Percentiles rank a stretch among this genome's conserved stretches.
Evolutionary conservation across 768 basidiomycete genomes (phyloP).

Genomic region (Kwoniella dejecticola): DNA sequence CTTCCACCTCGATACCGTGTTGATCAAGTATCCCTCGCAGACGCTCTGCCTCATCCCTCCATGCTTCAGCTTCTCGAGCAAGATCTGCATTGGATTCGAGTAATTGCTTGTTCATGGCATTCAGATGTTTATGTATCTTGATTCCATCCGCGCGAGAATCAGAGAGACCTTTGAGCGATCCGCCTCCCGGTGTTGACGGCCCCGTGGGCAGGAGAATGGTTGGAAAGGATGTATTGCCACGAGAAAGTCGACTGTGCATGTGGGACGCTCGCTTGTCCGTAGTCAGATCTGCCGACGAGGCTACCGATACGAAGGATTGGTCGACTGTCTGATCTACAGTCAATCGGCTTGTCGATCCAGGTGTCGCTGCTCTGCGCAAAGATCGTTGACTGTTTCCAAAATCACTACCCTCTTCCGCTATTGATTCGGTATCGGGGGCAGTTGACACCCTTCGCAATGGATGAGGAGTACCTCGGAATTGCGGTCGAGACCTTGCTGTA

Average conservation of each 20-base stretch:
- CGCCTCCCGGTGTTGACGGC: conserved; percentile 23
- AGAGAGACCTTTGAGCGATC: conserved; percentile 29
- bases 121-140: conserved; percentile 53
- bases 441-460: conserved; percentile 39
- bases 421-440: conserved; percentile 32
- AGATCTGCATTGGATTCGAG: conserved; percentile 47
- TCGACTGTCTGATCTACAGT: conserved; percentile 27
- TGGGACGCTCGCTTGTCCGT: conserved; percentile 44
- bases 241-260: conserved; percentile 20
- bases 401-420: conserved; percentile 28
- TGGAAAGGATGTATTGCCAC: conserved; percentile 50
- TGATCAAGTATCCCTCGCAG: conserved; percentile 31
- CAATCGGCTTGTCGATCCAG: conserved; percentile 11
- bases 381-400: background rate
- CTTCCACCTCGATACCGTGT: conserved; percentile 40
- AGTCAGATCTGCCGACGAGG: conserved; percentile 53
- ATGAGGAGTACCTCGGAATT: conserved; percentile 55
- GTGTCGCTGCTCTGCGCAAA: conserved; percentile 5
- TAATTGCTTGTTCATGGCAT: conserved; percentile 53
- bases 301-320: conserved; percentile 50
- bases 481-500: conserved; percentile 20
- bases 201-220: conserved; percentile 41
- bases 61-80: conserved; percentile 43
- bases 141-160: conserved; percentile 47
- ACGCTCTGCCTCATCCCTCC: conserved; percentile 42